Percentiles rank a stretch among this genome's conserved stretches.
These are phyloP conservation scores for Picochlorum sp. DNA, from an alignment of 139 green algal species.

Conservation along the genomic window DNA sequence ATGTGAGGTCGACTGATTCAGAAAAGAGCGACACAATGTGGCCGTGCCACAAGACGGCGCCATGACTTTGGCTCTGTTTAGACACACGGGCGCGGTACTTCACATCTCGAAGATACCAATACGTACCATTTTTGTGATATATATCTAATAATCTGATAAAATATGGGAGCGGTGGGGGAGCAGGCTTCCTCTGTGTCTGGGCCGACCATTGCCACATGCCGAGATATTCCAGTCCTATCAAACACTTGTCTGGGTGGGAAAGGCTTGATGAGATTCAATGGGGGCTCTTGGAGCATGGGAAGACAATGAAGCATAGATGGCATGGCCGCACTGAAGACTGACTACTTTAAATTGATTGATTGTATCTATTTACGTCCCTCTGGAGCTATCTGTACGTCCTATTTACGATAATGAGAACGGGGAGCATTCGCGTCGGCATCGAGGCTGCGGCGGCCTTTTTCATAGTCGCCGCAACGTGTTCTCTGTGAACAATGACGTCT, in stretches of 20 bases:
- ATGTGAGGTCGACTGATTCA: not conserved
- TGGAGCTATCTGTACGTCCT: slow-evolving; percentile 4
- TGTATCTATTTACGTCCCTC: not conserved
- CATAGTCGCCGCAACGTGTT: not conserved
- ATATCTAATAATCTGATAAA: too few relatives aligned
- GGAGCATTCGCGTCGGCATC: too few relatives aligned
- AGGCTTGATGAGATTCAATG: not conserved
- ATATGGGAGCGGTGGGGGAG: too few relatives aligned
- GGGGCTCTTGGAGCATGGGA: too few relatives aligned
- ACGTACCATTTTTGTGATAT: slow-evolving; percentile 1
- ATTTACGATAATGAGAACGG: not conserved
- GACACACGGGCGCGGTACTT: not conserved
- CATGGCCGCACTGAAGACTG: too few relatives aligned
- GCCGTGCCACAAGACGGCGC: too few relatives aligned
- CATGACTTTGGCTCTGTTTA: too few relatives aligned
- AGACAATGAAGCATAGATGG: too few relatives aligned
- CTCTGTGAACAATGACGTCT: not conserved
- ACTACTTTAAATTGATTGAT: too few relatives aligned
- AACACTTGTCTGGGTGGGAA: not conserved
- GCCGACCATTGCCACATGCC: too few relatives aligned
- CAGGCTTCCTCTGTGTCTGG: too few relatives aligned
- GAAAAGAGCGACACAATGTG: not conserved
- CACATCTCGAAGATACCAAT: not conserved
- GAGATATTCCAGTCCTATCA: not conserved
- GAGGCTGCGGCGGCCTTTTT: too few relatives aligned